Base-by-base conservation (phyloP, 805 yeast species). In the Komagataella phaffii region DNA sequence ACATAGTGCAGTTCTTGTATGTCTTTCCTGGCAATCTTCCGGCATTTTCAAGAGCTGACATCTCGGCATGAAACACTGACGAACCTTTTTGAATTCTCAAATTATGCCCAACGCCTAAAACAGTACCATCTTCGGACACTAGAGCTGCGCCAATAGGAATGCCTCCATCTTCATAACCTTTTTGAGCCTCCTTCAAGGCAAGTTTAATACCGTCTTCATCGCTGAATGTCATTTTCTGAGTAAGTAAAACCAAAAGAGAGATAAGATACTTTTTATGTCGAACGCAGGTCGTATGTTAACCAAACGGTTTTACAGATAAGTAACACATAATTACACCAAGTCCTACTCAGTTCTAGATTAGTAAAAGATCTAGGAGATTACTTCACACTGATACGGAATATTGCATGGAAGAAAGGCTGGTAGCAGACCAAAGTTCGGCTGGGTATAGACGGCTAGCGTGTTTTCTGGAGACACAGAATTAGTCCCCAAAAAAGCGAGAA, bases 51-150 rank as follows among this genome's bases (percentile, higher is more conserved):
- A 93, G 72, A 7, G 96, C 81, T 8, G 90, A 77, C 59, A 87
- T 93, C 64, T 91, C 99, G 18, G 96, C 99, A 60, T 91, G 99
- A 53, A 91, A 71, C 17, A 84, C 87, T 17, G 96, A 80, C 10
- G 95, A 84, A 17, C 75, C 71, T 64, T 87, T 85, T 67, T 91
- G 98, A 55, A 91, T 76, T 59, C 99, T 76, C 81, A 80, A 74
- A 67, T 91, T 91, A 66, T 88, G 98, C 12, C 99, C 98, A 49
- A 81, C 73, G 24, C 96, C 96, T 10, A 90, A 71, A 10, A 91
- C 77, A 3, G 79, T 76, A 17, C 97, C 97, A 54, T 85, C 90
- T 56, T 77, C 81, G 51, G 76, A 74, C 48, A 88, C 75, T 51
- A 87, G 71, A 44, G 83, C 85, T 4, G 89, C 91, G 10, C 95